Evolutionary conservation across 495 filamentous ascomycete species (phyloP), one percentile per base, ranked within the genome.

Genomic region (Patellaria atrata): DNA sequence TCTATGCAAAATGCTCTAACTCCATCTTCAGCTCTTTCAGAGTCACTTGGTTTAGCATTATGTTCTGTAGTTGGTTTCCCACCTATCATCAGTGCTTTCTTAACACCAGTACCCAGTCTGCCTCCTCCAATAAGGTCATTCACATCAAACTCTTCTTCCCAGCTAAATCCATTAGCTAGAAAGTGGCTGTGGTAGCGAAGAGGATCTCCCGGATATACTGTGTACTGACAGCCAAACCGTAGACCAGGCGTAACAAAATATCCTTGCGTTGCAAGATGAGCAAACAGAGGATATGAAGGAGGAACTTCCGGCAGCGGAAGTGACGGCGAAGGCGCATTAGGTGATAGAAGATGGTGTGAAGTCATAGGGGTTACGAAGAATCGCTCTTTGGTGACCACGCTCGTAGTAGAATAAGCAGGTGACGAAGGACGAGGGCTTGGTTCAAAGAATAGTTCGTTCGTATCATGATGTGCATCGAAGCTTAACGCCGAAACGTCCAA

Each of bases 121-220:
- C 91, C 91, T 2, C 83, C 83, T 12, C 72, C 78, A 22, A 96
- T 72, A 15, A 97, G 60, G 43, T 89, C 77, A 38, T 91, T 65
- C 53, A 96, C 61, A 30, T 79, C 65, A 32, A 96, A 71, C 50
- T 87, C 68, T 44, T 94, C 67, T 41, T 97, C 79, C 82, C 83
- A 94, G 5, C 70, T 79, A 30, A 76, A 65, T 19, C 77, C 71
- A 13, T 73, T 73, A 16, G 75, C 79, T 37, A 93, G 58, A 51
- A 94, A 96, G 54, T 96, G 89, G 22, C 79, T 82, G 55, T 97
- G 89, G 57, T 87, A 97, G 7, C 91, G 78, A 18, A 96, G 61
- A 0, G 89, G 82, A 56, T 97, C 89, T 21, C 91, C 91, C 0
- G 89, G 89, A 50, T 97, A 96, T 1, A 86, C 85, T 38, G 80